phyloP scores from a whole-genome alignment of 768 basidiomycete genomes.

The Suillus ampliporus region DNA sequence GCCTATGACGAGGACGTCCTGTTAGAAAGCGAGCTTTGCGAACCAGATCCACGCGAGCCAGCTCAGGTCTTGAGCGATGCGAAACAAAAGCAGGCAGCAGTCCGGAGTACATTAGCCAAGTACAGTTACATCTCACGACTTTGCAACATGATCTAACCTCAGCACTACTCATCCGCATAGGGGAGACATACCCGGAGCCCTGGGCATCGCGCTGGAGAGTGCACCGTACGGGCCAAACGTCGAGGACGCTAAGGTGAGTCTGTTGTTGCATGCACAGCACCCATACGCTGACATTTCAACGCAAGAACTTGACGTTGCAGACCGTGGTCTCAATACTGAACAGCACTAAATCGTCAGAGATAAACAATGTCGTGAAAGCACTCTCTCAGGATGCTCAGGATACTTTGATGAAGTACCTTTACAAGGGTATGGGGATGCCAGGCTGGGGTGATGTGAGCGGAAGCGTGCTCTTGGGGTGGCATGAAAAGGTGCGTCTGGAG shows the following conservation, averaged over 20 bases:
- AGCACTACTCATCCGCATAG: slow-evolving; percentile 43
- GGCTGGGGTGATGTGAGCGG: slow-evolving; percentile 64
- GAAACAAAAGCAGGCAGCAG: slow-evolving; percentile 72
- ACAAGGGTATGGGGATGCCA: slow-evolving; percentile 86
- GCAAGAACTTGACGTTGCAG: slow-evolving; percentile 77
- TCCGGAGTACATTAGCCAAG: slow-evolving; percentile 78
- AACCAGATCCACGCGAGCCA: slow-evolving; percentile 82
- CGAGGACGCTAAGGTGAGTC: slow-evolving; percentile 87
- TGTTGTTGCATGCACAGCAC: background rate
- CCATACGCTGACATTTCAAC: background rate
- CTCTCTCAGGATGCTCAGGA: slow-evolving; percentile 81
- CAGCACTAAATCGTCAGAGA: slow-evolving; percentile 90
- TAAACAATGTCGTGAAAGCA: slow-evolving; percentile 72
- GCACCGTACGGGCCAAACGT: slow-evolving; percentile 89
- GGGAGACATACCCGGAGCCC: slow-evolving; percentile 76
- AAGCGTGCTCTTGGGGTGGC: slow-evolving; percentile 78
- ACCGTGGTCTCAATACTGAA: slow-evolving; percentile 89
- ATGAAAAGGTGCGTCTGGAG: slow-evolving; percentile 79
- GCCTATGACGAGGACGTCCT: slow-evolving; percentile 90
- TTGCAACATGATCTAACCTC: slow-evolving; percentile 4
- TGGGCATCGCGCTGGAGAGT: slow-evolving; percentile 72
- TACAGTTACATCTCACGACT: slow-evolving; percentile 41
- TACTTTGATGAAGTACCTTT: slow-evolving; percentile 92
- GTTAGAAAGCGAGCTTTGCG: slow-evolving; percentile 84
- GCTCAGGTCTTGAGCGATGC: slow-evolving; percentile 75